These are phyloP conservation scores for Begonia masoniana DNA, from an alignment of 306 rosid genomes.

Conservation along the genomic window DNA sequence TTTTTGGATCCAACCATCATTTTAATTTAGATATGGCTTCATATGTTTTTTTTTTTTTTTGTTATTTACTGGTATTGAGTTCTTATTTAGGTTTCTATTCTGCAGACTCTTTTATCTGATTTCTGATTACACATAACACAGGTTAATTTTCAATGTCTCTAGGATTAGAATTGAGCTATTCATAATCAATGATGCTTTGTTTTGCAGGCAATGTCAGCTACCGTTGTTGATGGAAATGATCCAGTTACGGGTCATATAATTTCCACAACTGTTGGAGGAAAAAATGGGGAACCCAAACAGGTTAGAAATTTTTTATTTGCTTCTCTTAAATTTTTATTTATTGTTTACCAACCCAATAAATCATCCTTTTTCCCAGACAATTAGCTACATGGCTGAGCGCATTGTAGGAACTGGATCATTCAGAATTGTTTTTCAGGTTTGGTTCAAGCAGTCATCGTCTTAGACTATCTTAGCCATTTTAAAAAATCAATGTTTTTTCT, in stretches of 20 bases:
- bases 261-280: conserved; percentile 90
- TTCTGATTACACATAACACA: too few species aligned
- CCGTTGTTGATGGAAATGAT: conserved; percentile 67
- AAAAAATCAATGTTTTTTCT: conserved; percentile 2
- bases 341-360: neutral
- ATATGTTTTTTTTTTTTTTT: too few species aligned
- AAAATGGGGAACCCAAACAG: conserved; percentile 95
- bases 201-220: conserved; percentile 67
- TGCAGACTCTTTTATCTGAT: too few species aligned
- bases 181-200: conserved; percentile 3
- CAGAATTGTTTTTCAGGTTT: conserved; percentile 94
- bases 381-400: conserved; percentile 96
- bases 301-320: conserved; percentile 23
- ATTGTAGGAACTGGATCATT: conserved; percentile 89
- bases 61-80: too few species aligned
- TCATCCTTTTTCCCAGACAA: conserved; percentile 47
- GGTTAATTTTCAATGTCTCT: too few species aligned
- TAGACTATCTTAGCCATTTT: neutral
- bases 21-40: too few species aligned
- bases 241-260: conserved; percentile 89
- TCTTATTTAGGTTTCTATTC: too few species aligned
- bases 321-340: neutral
- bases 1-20: too few species aligned
- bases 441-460: neutral
- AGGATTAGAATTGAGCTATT: too few species aligned